Evolutionary conservation across 495 filamentous ascomycete species (phyloP).

Genomic region (Penicillium fimorum): DNA sequence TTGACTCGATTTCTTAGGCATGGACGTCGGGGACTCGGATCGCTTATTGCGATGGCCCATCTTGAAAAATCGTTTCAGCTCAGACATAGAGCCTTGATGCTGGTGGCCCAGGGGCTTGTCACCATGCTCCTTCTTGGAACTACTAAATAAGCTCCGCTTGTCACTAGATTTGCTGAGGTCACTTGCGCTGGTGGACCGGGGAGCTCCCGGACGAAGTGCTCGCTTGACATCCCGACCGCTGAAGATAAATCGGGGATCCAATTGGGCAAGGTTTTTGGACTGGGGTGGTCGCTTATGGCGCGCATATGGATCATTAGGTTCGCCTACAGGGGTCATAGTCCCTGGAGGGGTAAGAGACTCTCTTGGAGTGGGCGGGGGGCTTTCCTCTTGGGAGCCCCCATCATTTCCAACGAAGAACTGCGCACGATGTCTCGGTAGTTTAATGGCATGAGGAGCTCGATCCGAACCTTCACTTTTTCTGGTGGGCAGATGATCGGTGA

Average conservation of each 20-base stretch:
- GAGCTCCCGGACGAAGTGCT: slow-evolving; percentile 35
- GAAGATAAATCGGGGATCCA: slow-evolving; percentile 88
- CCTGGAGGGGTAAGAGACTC: slow-evolving; percentile 57
- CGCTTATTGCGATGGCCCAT: slow-evolving; percentile 67
- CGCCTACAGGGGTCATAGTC: slow-evolving; percentile 76
- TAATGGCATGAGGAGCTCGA: slow-evolving; percentile 30
- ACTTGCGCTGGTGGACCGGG: slow-evolving; percentile 47
- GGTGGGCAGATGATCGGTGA: slow-evolving; percentile 41
- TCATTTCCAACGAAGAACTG: slow-evolving; percentile 76
- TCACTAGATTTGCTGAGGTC: slow-evolving; percentile 46
- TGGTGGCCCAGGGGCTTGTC: slow-evolving; percentile 38
- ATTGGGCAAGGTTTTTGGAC: slow-evolving; percentile 60
- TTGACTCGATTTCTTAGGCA: slow-evolving; percentile 41
- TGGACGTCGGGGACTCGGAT: slow-evolving; percentile 55
- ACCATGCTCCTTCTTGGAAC: slow-evolving; percentile 43
- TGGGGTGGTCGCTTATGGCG: slow-evolving; percentile 76
- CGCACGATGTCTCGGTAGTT: slow-evolving; percentile 58
- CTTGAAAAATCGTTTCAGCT: slow-evolving; percentile 91
- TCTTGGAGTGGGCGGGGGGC: slow-evolving; percentile 55
- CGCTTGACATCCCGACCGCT: slow-evolving; percentile 56
- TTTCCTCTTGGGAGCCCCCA: slow-evolving; percentile 46
- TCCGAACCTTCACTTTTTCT: slow-evolving; percentile 42
- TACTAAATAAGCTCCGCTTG: slow-evolving; percentile 48
- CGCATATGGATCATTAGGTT: slow-evolving; percentile 85
- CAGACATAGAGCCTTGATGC: slow-evolving; percentile 82